Conservation (phyloP, 2,329 filamentous ascomycete genomes). For the Trichoderma sp. region DNA sequence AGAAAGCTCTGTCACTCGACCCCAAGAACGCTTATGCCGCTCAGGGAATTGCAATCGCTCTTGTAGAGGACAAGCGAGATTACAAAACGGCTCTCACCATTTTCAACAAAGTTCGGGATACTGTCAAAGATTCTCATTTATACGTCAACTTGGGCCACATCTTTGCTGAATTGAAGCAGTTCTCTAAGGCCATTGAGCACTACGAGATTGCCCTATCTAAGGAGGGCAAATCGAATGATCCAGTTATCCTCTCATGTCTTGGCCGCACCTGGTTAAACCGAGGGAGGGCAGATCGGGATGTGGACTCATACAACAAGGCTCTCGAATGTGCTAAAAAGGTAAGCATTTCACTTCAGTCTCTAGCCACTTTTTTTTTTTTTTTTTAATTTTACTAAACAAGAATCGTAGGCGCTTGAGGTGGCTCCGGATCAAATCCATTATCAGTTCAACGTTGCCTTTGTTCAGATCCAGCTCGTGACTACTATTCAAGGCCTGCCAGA, state of each 20-base stretch:
- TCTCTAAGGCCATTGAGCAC: constrained; percentile 85
- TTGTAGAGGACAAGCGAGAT: constrained; percentile 93
- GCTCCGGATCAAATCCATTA: constrained; percentile 84
- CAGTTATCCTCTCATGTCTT: constrained; percentile 77
- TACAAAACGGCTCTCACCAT: constrained; percentile 77
- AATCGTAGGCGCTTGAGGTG: constrained; percentile 63
- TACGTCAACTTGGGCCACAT: constrained; percentile 93
- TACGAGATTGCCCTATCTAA: constrained; percentile 84
- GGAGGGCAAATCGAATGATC: constrained; percentile 69
- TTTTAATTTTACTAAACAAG: not conserved
- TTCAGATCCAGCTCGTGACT: constrained; percentile 90
- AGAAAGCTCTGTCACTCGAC: constrained; percentile 94
- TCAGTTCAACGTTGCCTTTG: constrained; percentile 97
- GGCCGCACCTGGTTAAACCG: constrained; percentile 84
- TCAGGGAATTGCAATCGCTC: constrained; percentile 89
- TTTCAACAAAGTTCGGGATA: constrained; percentile 86
- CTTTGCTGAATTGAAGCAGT: constrained; percentile 87
- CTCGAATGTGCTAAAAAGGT: constrained; percentile 63
- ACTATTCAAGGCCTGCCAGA: constrained; percentile 73
- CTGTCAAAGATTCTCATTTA: constrained; percentile 81
- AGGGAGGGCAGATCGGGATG: constrained; percentile 60
- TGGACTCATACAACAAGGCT: constrained; percentile 56
- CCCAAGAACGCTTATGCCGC: constrained; percentile 94
- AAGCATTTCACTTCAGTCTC: constrained; percentile 24
- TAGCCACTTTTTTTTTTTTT: not conserved